These are phyloP conservation scores for Kluyveromyces marxianus DNA, from an alignment of 1,139 yeast genomes.

Conservation along the genomic window DNA sequence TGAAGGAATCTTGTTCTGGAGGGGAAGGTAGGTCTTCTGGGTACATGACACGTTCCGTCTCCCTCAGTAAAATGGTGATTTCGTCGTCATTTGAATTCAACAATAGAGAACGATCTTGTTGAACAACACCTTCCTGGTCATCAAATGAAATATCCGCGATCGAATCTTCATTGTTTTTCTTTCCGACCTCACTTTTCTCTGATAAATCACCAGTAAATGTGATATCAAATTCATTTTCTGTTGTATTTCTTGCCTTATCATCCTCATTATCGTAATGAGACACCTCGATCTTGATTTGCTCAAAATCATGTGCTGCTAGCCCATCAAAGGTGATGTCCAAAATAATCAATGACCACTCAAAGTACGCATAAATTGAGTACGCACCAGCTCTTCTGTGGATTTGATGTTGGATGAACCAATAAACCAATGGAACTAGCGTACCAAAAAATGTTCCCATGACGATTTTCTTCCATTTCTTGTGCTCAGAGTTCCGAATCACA, in stretches of 20 bases:
- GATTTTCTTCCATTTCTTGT: slow-evolving; percentile 43
- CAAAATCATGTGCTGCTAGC: slow-evolving; percentile 66
- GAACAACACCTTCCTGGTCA: not conserved
- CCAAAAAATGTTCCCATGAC: slow-evolving; percentile 59
- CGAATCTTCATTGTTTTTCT: slow-evolving; percentile 3
- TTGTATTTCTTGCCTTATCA: slow-evolving; percentile 6
- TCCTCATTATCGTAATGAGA: slow-evolving; percentile 12
- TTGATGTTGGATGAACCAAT: slow-evolving; percentile 89
- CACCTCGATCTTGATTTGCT: slow-evolving; percentile 25
- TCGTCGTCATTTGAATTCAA: slow-evolving; percentile 13
- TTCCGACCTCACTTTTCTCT: not conserved
- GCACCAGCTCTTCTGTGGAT: slow-evolving; percentile 88
- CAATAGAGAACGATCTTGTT: slow-evolving; percentile 9
- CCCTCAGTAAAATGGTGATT: slow-evolving; percentile 13
- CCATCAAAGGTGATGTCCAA: slow-evolving; percentile 82
- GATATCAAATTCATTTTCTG: slow-evolving; percentile 2
- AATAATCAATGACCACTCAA: slow-evolving; percentile 84
- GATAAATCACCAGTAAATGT: slow-evolving; percentile 3
- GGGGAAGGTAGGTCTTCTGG: slow-evolving; percentile 5
- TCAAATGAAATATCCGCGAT: slow-evolving; percentile 2
- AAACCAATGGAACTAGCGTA: slow-evolving; percentile 70
- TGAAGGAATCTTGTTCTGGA: slow-evolving; percentile 27
- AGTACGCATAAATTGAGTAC: slow-evolving; percentile 85
- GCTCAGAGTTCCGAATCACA: slow-evolving; percentile 34
- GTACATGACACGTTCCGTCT: slow-evolving; percentile 10